Evolutionary conservation across 2,329 filamentous ascomycete genomes (phyloP).

Genomic region (Aspergillus novofumigatus): DNA sequence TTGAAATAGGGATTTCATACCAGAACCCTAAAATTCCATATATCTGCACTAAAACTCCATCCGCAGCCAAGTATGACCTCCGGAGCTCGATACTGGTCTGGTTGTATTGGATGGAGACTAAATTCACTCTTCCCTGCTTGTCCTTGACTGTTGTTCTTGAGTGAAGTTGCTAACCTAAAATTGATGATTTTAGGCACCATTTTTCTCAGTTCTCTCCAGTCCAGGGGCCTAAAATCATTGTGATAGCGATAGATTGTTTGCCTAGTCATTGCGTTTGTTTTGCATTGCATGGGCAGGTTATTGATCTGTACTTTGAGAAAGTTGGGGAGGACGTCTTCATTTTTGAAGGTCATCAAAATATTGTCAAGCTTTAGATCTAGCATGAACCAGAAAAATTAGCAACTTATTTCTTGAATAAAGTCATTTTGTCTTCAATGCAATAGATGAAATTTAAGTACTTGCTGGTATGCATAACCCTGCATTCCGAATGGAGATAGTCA

Average conservation of each 20-base stretch:
- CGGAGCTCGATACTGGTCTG: conserved; percentile 9
- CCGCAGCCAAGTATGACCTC: conserved; percentile 9
- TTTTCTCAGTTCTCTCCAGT: conserved; percentile 11
- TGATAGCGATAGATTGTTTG: conserved; percentile 25
- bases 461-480: conserved; percentile 38
- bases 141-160: background rate
- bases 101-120: conserved; percentile 25
- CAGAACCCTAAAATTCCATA: conserved; percentile 10
- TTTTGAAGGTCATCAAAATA: conserved; percentile 30
- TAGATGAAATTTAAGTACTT: conserved; percentile 1
- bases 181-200: conserved; percentile 27
- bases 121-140: background rate
- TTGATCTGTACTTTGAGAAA: conserved; percentile 19
- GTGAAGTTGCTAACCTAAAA: conserved; percentile 22
- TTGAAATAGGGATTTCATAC: conserved; percentile 1
- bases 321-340: conserved; percentile 4
- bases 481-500: conserved; percentile 38
- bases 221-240: conserved; percentile 23
- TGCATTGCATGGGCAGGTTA: background rate
- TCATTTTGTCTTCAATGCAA: background rate
- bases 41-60: conserved; percentile 7
- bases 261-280: conserved; percentile 2
- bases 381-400: background rate
- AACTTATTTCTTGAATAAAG: background rate
- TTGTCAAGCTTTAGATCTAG: conserved; percentile 39